Evolutionary conservation across 345 rosid species (phyloP), one percentile per base, ranked within the genome.

Genomic region (Lepidium aucheri): DNA sequence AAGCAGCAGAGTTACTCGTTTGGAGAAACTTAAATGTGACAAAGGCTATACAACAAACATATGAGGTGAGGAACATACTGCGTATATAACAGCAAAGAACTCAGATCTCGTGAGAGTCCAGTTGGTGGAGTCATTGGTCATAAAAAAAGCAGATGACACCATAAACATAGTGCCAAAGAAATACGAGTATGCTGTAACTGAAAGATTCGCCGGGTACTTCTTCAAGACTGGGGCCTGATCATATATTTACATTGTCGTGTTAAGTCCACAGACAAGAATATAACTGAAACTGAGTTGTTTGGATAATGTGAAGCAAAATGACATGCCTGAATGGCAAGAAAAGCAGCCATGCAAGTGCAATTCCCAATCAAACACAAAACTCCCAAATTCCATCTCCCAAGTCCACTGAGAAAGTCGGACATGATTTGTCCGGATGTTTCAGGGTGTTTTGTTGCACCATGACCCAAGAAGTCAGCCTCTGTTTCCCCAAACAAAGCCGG

Each of bases 261-360:
- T 4, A 15, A 72, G 61, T 33, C 33, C 36, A 44, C 53, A 58
- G 53, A 57, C 32, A 20, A 67, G 15, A 17, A 13, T 10, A 47
- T 44, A 18, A 35, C 6, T 17, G 63, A 55, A n/a, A 51, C 17
- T 20, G 45, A 53, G 10, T 32, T 39, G 46, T 49, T 33, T 41
- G 52, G 65, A 63, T 54, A 35, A 54, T 46, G 30, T 1, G 26
- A 59, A 30, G 39, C 42, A 51, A 47, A 53, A 53, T 13, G 59
- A 36, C 17, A 76, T 82, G 84, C 99, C 99, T 94, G 97, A 70
- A 90, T 82, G 52, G 91, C 99, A 49, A 94, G 80, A 71, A 90
- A 94, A 51, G 95, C 87, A 65, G 97, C 97, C 97, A 94, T 90
- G 81, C 97, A 94, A 66, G 86, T 80, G 72, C 99, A 94, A 75